A percentile compares a stretch with the other conserved stretches of the same genome.
These are phyloP conservation scores for Inonotus obliquus DNA, from an alignment of 1,284 basidiomycete genomes.

Conservation along the genomic window DNA sequence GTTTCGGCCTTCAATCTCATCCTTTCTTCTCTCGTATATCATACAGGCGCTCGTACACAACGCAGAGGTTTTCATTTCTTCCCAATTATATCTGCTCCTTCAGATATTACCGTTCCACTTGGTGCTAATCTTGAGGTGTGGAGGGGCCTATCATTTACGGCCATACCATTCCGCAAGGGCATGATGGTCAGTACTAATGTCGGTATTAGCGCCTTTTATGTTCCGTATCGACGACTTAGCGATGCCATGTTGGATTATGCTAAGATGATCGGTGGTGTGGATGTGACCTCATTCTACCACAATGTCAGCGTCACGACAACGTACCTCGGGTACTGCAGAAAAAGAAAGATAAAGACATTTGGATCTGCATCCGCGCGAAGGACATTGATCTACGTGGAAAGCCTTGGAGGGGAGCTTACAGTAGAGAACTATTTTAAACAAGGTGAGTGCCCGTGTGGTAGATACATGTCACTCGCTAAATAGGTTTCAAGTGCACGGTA, in stretches of 20 bases:
- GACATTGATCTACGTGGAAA: constrained; percentile 47
- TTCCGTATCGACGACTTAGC: constrained; percentile 51
- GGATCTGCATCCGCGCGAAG: constrained; percentile 40
- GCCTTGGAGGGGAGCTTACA: constrained; percentile 44
- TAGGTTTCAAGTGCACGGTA: constrained; percentile 47
- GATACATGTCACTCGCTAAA: background rate
- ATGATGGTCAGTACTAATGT: constrained; percentile 72
- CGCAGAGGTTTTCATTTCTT: constrained; percentile 59
- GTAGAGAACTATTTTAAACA: constrained; percentile 58
- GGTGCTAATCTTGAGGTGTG: constrained; percentile 50
- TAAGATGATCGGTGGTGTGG: constrained; percentile 35
- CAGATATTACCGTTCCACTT: constrained; percentile 27
- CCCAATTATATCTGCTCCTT: constrained; percentile 43
- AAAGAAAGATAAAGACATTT: constrained; percentile 46
- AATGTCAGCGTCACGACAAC: constrained; percentile 53
- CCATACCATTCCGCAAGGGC: constrained; percentile 57
- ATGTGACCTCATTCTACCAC: constrained; percentile 42
- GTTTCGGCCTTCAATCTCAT: constrained; percentile 63
- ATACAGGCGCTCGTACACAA: constrained; percentile 50
- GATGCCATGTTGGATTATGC: constrained; percentile 43
- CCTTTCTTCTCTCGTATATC: constrained; percentile 51
- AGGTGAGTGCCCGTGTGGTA: constrained; percentile 30
- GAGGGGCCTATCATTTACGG: constrained; percentile 65
- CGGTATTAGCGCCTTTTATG: constrained; percentile 69
- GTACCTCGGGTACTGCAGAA: constrained; percentile 50